Conservation (phyloP, 257 asterid genomes). For the Vinca minor region DNA sequence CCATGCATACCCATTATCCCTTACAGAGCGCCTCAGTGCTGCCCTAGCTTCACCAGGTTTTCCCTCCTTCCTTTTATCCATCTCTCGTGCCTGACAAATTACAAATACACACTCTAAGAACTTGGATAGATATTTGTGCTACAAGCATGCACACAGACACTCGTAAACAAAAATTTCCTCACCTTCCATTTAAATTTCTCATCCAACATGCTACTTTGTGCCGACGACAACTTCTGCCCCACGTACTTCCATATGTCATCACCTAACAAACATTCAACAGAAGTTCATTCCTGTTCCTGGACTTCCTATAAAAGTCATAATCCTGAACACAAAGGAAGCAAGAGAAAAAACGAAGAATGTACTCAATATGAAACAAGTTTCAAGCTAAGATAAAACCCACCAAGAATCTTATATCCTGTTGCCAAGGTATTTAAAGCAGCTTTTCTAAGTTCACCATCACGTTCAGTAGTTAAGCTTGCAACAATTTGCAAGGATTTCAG, state of each 20-base stretch:
- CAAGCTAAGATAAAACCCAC: constrained; percentile 46
- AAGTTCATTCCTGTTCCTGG: not conserved
- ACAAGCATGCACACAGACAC: constrained; percentile 10
- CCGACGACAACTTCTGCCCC: constrained; percentile 90
- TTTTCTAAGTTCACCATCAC: constrained; percentile 94
- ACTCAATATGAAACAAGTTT: constrained; percentile 1
- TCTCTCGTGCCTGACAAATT: constrained; percentile 84
- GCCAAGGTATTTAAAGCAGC: constrained; percentile 93
- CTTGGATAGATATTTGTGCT: not conserved
- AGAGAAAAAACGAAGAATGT: not conserved
- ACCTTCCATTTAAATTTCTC: constrained; percentile 99
- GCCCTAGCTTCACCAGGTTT: constrained; percentile 97
- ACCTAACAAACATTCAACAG: constrained; percentile 36
- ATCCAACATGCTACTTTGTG: constrained; percentile 98
- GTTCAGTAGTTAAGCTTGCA: constrained; percentile 92
- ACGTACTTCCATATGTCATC: constrained; percentile 98
- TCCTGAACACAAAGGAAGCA: not conserved
- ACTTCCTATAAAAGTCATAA: constrained; percentile 8
- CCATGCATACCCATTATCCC: constrained; percentile 75
- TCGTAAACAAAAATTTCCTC: not conserved
- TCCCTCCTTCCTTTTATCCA: constrained; percentile 94
- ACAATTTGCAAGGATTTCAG: constrained; percentile 92
- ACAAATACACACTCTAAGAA: not conserved
- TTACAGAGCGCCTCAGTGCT: constrained; percentile 89
- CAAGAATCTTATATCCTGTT: constrained; percentile 88